Base-by-base conservation (phyloP, 495 filamentous ascomycete genomes). In the Hypoxylon intermedium region DNA sequence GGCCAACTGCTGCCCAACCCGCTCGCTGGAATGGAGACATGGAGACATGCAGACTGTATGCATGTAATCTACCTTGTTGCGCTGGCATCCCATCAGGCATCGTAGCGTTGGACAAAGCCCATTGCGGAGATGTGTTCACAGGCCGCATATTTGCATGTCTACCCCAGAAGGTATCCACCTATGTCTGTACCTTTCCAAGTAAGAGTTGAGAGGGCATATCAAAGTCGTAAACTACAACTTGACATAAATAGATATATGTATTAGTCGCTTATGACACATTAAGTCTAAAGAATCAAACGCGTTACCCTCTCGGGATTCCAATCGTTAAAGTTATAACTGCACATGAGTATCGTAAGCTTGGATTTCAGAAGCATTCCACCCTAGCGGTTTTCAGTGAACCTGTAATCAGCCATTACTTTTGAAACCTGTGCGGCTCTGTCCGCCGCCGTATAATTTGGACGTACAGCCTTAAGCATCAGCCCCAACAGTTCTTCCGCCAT, bases 401-500 rank as follows among this genome's bases (percentile, higher is more conserved):
- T 65, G 20, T 65, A 68, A 18, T 33, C 54, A 11, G 34, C 54
- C 66, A 69, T 71, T 9, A 71, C 52, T 42, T 31, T 52, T 23
- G 46, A 51, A 28, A 67, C 13, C 33, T 62, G 48, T 6, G 59
- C 61, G 42, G 61, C 36, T 24, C 47, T 65, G 16, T 67, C 59
- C 20, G 45, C 59, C 5, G 9, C 50, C 2, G 58, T 28, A 26
- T 57, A 40, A 11, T 63, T 52, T 21, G 57, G 51, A 13, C 40
- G 26, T 11, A 68, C 68, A 15, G 57, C 46, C 28, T 55, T 31
- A 24, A 71, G 38, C 62, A 71, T 71, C 33, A 50, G 36, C 3
- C 23, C 47, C 9, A 71, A 54, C 19, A 70, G 31, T 12, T 70
- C 54, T 43, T 68, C 60, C 16, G 70, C 38, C 59, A 64, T 62